phyloP scores from a whole-genome alignment of 768 basidiomycete genomes.

The Cystobasidium tubakii region DNA sequence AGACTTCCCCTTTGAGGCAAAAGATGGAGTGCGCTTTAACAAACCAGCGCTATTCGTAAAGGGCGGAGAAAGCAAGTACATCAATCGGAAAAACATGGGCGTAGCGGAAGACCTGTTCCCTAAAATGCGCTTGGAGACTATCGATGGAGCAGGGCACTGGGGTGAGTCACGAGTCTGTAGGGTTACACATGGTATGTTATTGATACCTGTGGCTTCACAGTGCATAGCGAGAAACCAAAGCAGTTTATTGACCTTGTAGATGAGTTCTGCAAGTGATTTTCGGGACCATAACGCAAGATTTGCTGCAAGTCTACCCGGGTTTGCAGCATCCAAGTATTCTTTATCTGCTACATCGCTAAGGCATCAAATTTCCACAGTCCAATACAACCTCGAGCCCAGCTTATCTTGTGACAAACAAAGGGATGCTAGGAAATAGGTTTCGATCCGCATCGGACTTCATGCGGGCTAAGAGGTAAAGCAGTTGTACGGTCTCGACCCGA shows the following conservation, averaged over 20 bases:
- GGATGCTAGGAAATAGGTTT: neutral
- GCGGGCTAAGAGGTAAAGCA: neutral
- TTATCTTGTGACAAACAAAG: neutral
- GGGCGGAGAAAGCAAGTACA: slow-evolving; percentile 62
- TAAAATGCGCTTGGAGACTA: slow-evolving; percentile 56
- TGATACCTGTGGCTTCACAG: slow-evolving; percentile 49
- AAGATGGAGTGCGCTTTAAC: slow-evolving; percentile 55
- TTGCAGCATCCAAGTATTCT: neutral
- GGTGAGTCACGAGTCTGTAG: slow-evolving; percentile 54
- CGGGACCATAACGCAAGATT: neutral
- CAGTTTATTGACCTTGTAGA: slow-evolving; percentile 52
- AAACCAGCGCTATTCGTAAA: slow-evolving; percentile 69
- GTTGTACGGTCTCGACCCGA: neutral
- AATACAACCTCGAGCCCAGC: neutral
- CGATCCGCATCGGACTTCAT: neutral
- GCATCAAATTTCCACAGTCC: neutral
- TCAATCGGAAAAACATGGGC: slow-evolving; percentile 66
- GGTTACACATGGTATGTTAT: neutral
- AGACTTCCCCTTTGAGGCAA: slow-evolving; percentile 66
- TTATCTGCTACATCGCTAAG: neutral
- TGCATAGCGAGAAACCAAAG: slow-evolving; percentile 68
- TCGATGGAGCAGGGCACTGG: slow-evolving; percentile 77
- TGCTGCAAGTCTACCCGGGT: neutral
- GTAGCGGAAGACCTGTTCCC: slow-evolving; percentile 68
- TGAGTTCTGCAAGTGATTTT: slow-evolving; percentile 45